Conservation (phyloP, 345 rosid species). For the Lepidium aucheri region DNA sequence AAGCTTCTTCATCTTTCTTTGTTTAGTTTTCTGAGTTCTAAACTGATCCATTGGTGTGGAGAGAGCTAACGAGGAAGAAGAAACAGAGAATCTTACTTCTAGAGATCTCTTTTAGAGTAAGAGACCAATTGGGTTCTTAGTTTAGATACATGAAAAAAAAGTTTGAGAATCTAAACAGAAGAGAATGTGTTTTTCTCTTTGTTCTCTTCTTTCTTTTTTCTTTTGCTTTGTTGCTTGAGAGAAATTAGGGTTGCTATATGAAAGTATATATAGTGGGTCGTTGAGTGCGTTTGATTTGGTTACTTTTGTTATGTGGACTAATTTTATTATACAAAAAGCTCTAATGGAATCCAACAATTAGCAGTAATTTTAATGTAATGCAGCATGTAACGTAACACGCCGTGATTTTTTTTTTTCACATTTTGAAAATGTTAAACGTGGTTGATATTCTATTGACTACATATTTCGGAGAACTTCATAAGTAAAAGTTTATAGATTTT, state of each 20-base stretch:
- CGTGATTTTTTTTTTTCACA: background rate
- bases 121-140: background rate
- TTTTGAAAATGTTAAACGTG: slow-evolving; percentile 3
- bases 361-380: background rate
- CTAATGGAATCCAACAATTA: background rate
- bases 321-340: background rate
- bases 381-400: background rate
- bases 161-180: slow-evolving; percentile 10
- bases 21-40: slow-evolving; percentile 30
- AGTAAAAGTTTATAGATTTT: background rate
- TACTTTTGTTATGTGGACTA: background rate
- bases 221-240: slow-evolving; percentile 21
- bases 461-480: background rate
- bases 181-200: slow-evolving; percentile 14
- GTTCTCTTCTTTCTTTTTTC: background rate
- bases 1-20: slow-evolving; percentile 42
- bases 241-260: slow-evolving; percentile 5
- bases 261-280: slow-evolving; percentile 6
- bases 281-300: slow-evolving; percentile 3
- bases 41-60: slow-evolving; percentile 52
- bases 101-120: slow-evolving; percentile 7
- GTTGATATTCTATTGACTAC: background rate
- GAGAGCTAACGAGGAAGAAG: background rate
- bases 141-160: slow-evolving; percentile 9
- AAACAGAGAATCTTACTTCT: background rate